Evolutionary conservation across 352 stramenopile genomes (phyloP).

Genomic region (Blastocystis hominis): DNA sequence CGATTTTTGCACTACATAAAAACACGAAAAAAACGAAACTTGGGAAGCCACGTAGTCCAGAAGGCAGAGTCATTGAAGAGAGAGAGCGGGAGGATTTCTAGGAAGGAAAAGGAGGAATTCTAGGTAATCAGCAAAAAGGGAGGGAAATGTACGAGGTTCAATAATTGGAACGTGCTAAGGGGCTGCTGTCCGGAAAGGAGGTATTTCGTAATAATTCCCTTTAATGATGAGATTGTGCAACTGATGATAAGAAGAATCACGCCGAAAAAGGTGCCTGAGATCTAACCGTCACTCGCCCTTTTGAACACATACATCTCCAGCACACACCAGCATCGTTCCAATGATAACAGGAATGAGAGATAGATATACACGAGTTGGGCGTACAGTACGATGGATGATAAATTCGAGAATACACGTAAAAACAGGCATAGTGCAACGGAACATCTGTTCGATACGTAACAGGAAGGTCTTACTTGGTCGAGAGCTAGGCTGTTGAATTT

Average conservation of each 20-base stretch:
- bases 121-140: neutral
- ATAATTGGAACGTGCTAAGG: slow-evolving; percentile 24
- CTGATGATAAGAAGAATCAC: slow-evolving; percentile 22
- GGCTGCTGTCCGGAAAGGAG: slow-evolving; percentile 38
- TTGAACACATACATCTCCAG: slow-evolving; percentile 9
- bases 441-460: neutral
- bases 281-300: neutral
- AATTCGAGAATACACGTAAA: slow-evolving; percentile 51
- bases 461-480: neutral
- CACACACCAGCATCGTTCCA: slow-evolving; percentile 54
- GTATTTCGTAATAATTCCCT: slow-evolving; percentile 55
- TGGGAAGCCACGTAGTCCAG: slow-evolving; percentile 32
- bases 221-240: slow-evolving; percentile 38
- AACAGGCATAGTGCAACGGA: slow-evolving; percentile 52
- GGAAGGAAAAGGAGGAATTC: slow-evolving; percentile 38
- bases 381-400: slow-evolving; percentile 21
- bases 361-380: slow-evolving; percentile 39
- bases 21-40: neutral
- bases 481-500: slow-evolving; percentile 56
- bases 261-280: slow-evolving; percentile 8
- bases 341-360: slow-evolving; percentile 56
- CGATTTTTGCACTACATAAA: neutral
- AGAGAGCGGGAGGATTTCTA: slow-evolving; percentile 32
- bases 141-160: neutral
- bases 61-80: slow-evolving; percentile 42